phyloP scores from a whole-genome alignment of 2,329 filamentous ascomycete genomes.

The Ascochyta rabiei region DNA sequence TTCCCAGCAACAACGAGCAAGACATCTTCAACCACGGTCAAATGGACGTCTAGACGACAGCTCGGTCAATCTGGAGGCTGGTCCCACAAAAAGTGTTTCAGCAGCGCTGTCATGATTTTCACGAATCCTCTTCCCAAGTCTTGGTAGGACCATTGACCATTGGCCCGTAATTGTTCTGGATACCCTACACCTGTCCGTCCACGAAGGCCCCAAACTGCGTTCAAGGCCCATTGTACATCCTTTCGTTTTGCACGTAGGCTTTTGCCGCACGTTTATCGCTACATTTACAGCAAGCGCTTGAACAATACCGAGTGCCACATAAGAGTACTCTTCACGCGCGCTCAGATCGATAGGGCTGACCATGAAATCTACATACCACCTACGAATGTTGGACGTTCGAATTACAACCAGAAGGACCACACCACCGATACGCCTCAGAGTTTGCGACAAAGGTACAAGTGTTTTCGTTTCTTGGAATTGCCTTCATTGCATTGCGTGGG shows the following conservation, averaged over 20 bases:
- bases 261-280: slow-evolving; percentile 13
- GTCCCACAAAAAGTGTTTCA: slow-evolving; percentile 42
- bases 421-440: slow-evolving; percentile 3
- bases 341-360: background rate
- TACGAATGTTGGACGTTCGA: slow-evolving; percentile 10
- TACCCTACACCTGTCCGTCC: slow-evolving; percentile 33
- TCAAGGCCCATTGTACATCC: slow-evolving; percentile 23
- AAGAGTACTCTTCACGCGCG: slow-evolving; percentile 1
- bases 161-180: slow-evolving; percentile 27
- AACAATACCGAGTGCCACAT: background rate
- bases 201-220: slow-evolving; percentile 31
- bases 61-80: slow-evolving; percentile 3
- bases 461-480: slow-evolving; percentile 25
- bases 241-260: slow-evolving; percentile 19
- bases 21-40: slow-evolving; percentile 56
- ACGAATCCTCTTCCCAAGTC: slow-evolving; percentile 5
- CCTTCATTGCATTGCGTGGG: slow-evolving; percentile 39
- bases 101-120: slow-evolving; percentile 27
- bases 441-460: background rate
- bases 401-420: background rate
- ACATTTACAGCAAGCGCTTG: slow-evolving; percentile 9
- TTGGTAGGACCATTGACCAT: slow-evolving; percentile 4
- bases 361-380: slow-evolving; percentile 18
- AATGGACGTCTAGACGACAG: slow-evolving; percentile 42
- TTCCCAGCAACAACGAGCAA: slow-evolving; percentile 52